A percentile compares a stretch with the other conserved stretches of the same genome.
Evolutionary conservation across 2,329 filamentous ascomycete species (phyloP).

Genomic region (Phaeosphaeriaceae sp.): DNA sequence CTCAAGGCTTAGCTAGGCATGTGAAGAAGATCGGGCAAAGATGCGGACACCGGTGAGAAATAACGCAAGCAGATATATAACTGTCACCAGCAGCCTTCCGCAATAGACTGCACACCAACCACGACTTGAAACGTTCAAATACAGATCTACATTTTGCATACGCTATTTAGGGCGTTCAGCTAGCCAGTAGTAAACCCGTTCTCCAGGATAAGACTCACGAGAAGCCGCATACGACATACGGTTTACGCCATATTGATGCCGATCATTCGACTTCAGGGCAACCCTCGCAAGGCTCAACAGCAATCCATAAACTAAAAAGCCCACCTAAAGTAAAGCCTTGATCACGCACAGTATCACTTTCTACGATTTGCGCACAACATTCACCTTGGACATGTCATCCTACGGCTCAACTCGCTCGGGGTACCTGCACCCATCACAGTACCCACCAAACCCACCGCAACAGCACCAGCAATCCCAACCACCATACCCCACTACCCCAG

Average conservation of each 20-base stretch:
- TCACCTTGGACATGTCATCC: constrained; percentile 24
- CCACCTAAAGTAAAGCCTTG: too few relatives aligned
- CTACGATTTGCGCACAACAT: not conserved
- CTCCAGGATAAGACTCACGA: constrained; percentile 13
- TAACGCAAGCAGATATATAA: constrained; percentile 9
- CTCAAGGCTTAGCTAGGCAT: constrained; percentile 11
- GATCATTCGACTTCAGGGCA: constrained; percentile 14
- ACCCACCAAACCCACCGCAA: constrained; percentile 14
- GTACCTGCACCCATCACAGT: constrained; percentile 16
- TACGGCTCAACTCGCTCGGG: constrained; percentile 26
- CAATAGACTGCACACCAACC: not conserved
- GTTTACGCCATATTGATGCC: not conserved
- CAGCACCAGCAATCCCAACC: constrained; percentile 8
- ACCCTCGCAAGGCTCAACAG: not conserved
- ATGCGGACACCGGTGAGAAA: constrained; percentile 9
- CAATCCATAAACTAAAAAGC: not conserved
- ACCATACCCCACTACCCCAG: constrained; percentile 13
- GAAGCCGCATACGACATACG: constrained; percentile 21
- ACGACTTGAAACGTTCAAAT: not conserved
- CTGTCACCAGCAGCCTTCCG: not conserved
- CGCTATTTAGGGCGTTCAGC: not conserved
- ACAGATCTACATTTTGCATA: not conserved
- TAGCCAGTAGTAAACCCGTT: not conserved
- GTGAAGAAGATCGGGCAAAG: constrained; percentile 6
- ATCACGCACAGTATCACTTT: too few relatives aligned